Conservation (phyloP, 2,329 filamentous ascomycete species). For the Zopfia rhizophila region DNA sequence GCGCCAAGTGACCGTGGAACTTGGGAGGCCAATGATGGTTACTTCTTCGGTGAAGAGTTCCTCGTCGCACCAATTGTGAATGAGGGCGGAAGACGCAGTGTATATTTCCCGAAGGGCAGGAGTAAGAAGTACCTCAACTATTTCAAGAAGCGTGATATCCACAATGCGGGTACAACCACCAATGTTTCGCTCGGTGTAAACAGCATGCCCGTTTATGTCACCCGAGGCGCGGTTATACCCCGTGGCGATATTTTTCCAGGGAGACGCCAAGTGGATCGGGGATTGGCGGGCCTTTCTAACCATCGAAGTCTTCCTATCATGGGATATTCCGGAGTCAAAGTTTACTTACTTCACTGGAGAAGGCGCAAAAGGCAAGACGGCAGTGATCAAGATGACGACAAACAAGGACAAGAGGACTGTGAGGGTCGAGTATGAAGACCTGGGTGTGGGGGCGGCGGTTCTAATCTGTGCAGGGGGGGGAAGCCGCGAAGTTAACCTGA, state of each 20-base stretch:
- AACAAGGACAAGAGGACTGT: slow-evolving; percentile 17
- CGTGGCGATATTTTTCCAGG: slow-evolving; percentile 47
- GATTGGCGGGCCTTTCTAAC: slow-evolving; percentile 42
- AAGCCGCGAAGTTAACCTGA: slow-evolving; percentile 15
- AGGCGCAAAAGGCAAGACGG: slow-evolving; percentile 15
- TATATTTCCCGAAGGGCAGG: slow-evolving; percentile 44
- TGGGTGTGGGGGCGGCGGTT: slow-evolving; percentile 27
- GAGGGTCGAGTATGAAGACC: slow-evolving; percentile 26
- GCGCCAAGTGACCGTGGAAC: slow-evolving; percentile 35
- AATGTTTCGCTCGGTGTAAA: slow-evolving; percentile 29
- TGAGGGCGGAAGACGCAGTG: slow-evolving; percentile 32
- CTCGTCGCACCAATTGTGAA: slow-evolving; percentile 48
- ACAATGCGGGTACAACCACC: slow-evolving; percentile 32
- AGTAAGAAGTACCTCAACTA: slow-evolving; percentile 45
- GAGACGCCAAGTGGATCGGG: slow-evolving; percentile 47
- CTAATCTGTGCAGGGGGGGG: slow-evolving; percentile 22
- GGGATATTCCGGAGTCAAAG: slow-evolving; percentile 29
- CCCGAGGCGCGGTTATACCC: slow-evolving; percentile 46
- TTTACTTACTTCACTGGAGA: slow-evolving; percentile 41
- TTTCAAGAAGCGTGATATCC: slow-evolving; percentile 34
- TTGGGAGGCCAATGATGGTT: slow-evolving; percentile 39
- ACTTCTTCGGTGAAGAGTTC: slow-evolving; percentile 48
- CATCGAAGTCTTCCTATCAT: slow-evolving; percentile 46
- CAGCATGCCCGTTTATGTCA: slow-evolving; percentile 45
- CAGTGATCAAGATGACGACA: slow-evolving; percentile 22